Base-by-base conservation (phyloP, 495 filamentous ascomycete species). In the Lepidopterella palustris region DNA sequence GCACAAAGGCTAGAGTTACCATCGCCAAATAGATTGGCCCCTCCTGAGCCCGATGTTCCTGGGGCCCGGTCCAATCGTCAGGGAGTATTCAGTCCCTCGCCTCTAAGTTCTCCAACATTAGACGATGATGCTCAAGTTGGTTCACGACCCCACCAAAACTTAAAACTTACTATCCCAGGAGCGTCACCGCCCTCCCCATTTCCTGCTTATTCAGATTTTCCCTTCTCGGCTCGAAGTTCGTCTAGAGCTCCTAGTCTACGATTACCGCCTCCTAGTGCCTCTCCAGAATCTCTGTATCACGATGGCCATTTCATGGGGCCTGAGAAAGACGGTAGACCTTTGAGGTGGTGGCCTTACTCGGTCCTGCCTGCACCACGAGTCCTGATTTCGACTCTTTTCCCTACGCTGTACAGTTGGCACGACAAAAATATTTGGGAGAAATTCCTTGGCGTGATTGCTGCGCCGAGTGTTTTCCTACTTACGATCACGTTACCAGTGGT, bases 401-500 rank as follows among this genome's bases (percentile, higher is more conserved):
- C 95, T 9, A 97, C 93, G 0, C 74, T 99, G 40, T 83, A 83
- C 59, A 80, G 76, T 15, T 99, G 91, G 88, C 75, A 72, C 50
- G 80, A 85, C 2, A 97, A 97, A 70, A 79, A 71, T 9, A 72
- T 86, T 20, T 87, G 84, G 82, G 91, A 88, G 60, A 91, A 88
- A 60, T 63, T 87, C 15, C 69, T 97, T 15, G 89, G 89, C 24
- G 59, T 95, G 11, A 76, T 93, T 55, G 89, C 91, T 4, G 86
- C 89, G 2, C 90, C 93, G 4, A 95, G 87, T 65, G 87, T 97
- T 27, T 91, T 99, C 54, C 76, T 96, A 4, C 79, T 99, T 10
- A 91, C 91, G 0, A 84, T 93, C 31, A 97, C 95, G 0, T 70
- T 99, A n/a, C 95, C 95, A 3, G 90, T 97, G 0, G 84, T 96